phyloP scores from a whole-genome alignment of 257 asterid genomes.

The Echites panduratus region DNA sequence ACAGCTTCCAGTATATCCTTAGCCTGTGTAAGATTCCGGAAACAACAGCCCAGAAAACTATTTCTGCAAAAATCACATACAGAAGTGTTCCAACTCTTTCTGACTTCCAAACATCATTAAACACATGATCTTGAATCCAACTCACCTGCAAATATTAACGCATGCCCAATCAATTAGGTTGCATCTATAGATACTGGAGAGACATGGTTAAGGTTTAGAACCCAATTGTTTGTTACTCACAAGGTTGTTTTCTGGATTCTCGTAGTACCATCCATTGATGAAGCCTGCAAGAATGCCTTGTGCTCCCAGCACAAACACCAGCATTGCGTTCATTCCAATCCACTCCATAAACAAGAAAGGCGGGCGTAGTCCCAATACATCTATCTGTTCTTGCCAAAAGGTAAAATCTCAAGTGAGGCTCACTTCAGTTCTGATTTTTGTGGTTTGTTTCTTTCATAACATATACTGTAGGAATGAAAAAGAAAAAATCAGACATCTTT shows the following conservation, averaged over 20 bases:
- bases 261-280: slow-evolving; percentile 71
- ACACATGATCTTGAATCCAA: slow-evolving; percentile 73
- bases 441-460: not conserved
- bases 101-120: slow-evolving; percentile 69
- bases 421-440: not conserved
- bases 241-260: slow-evolving; percentile 50
- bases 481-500: slow-evolving; percentile 9
- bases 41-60: slow-evolving; percentile 71
- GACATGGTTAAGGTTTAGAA: not conserved
- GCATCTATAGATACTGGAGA: not conserved
- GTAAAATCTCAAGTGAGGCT: not conserved
- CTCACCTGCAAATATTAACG: slow-evolving; percentile 45
- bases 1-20: slow-evolving; percentile 71
- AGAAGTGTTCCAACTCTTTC: slow-evolving; percentile 60
- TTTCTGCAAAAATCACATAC: slow-evolving; percentile 83
- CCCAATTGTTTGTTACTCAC: slow-evolving; percentile 29
- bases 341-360: slow-evolving; percentile 86
- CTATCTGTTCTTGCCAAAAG: slow-evolving; percentile 36
- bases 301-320: slow-evolving; percentile 89
- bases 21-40: slow-evolving; percentile 66
- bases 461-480: not conserved
- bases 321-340: slow-evolving; percentile 96
- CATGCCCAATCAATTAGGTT: not conserved
- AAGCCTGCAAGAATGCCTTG: slow-evolving; percentile 74
- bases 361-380: slow-evolving; percentile 52